Conservation (phyloP, 1,284 basidiomycete genomes). For the Schizopora paradoxa region DNA sequence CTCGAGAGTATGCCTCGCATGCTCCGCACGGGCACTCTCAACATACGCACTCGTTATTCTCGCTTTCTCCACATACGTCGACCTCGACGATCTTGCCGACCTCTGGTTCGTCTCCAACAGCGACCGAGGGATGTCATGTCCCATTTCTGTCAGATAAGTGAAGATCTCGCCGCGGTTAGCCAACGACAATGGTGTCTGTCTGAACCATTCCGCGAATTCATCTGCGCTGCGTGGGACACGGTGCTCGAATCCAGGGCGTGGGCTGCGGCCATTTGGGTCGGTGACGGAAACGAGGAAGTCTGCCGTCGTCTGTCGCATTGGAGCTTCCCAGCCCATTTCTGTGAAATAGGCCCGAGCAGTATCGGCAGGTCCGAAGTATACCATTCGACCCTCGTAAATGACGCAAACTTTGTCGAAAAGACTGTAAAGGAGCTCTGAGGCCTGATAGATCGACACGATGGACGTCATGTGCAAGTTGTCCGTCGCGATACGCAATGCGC, state of each 20-base stretch:
- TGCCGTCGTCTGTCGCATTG: constrained; percentile 58
- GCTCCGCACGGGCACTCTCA: constrained; percentile 46
- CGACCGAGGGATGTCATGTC: constrained; percentile 47
- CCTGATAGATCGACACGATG: constrained; percentile 70
- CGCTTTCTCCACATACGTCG: constrained; percentile 30
- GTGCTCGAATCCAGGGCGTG: constrained; percentile 29
- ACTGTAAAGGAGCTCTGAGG: constrained; percentile 45
- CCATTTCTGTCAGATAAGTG: constrained; percentile 33
- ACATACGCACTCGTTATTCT: constrained; percentile 34
- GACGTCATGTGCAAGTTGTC: constrained; percentile 50
- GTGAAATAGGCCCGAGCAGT: constrained; percentile 62
- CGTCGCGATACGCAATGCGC: constrained; percentile 55
- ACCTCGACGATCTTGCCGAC: constrained; percentile 32
- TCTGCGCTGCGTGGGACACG: not conserved
- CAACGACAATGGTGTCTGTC: no score
- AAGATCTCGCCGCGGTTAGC: no score
- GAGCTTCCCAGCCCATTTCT: constrained; percentile 61
- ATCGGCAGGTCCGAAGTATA: constrained; percentile 60
- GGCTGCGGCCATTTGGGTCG: constrained; percentile 50
- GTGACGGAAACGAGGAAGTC: constrained; percentile 55
- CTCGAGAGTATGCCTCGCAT: constrained; percentile 36
- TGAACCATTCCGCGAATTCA: not conserved
- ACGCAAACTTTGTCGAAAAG: constrained; percentile 69
- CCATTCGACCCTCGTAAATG: constrained; percentile 67
- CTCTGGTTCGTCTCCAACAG: constrained; percentile 50